Base-by-base conservation (phyloP, 2,329 filamentous ascomycete genomes). In the Volutella citrinella region DNA sequence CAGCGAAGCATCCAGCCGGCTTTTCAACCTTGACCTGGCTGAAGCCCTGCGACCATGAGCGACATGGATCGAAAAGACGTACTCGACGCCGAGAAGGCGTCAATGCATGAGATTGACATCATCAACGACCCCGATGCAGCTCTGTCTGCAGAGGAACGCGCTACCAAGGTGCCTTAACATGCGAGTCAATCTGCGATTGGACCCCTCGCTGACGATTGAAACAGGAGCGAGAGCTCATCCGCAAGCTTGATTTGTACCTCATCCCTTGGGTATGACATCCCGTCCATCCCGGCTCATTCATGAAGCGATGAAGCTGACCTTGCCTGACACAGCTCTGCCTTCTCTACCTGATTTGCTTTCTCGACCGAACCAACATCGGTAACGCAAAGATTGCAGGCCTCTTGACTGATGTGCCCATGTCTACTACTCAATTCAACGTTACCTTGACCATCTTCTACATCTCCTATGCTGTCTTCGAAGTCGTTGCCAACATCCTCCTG, bases 361-460 rank as follows among this genome's bases (percentile, higher is more conserved):
- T 89, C 26, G 80, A 84, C 53, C 72, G 82, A 11, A 89, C 87
- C 17, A 91, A 93, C 51, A 86, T 90, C 39, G 86, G 86, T 27
- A 74, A 74, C 62, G 87, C 78, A 22, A 80, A 78, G 45, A 74
- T 82, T 39, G 74, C 73, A 16, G 64, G 69, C 30, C 60, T 79
- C 10, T 45, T 61, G 18, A 46, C 69, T 10, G 79, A 84, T 37
- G 64, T 93, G 12, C 46, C 73, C 19, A 76, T 91, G 69, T 72
- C 71, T 1, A 70, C 74, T 4, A 61, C 69, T 6, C 69, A 84
- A 53, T 95, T 89, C 65, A 90, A 90, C 57, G 70, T 76, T 15
- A 76, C 81, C 1, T 69, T 95, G 7, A 87, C 84, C 20, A 83
- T 94, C 48, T 95, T 95, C 66, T 95, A 94, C 65, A 72, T 94